These are phyloP conservation scores for Flaveria linearis DNA, from an alignment of 129 eudicot species.

Conservation along the genomic window DNA sequence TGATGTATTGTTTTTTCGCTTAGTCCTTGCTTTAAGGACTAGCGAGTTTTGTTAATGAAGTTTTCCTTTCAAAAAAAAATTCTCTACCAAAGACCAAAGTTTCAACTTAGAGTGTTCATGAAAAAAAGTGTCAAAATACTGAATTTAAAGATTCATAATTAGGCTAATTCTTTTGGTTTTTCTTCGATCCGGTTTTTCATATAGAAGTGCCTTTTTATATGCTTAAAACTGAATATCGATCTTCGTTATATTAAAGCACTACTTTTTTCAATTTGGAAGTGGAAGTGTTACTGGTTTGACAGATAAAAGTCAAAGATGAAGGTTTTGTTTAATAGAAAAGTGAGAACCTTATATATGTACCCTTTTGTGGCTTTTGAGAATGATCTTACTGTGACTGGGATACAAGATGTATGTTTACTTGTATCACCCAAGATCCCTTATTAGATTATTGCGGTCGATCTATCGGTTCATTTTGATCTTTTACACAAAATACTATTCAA, in stretches of 20 bases:
- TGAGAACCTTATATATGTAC: not conserved
- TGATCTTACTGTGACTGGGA: not conserved
- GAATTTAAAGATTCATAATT: not conserved
- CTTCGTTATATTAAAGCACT: not conserved
- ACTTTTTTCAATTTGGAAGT: not conserved
- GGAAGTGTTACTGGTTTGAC: not conserved
- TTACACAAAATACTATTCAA: not conserved
- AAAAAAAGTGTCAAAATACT: constrained; percentile 15
- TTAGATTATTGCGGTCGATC: not conserved
- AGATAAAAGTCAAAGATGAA: constrained; percentile 17
- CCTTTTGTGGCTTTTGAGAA: constrained; percentile 5
- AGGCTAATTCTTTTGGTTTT: not conserved
- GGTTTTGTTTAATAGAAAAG: not conserved
- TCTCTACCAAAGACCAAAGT: constrained; percentile 9
- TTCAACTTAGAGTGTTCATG: constrained; percentile 17
- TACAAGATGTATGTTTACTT: constrained; percentile 5
- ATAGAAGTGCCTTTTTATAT: not conserved
- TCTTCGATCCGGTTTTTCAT: not conserved
- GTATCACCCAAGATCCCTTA: constrained; percentile 16
- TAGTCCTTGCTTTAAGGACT: too few relatives aligned
- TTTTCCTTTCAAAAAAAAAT: too few relatives aligned
- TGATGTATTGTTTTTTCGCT: too few relatives aligned
- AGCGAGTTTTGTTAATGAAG: too few relatives aligned
- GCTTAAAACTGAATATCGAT: not conserved
- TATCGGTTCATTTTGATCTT: too few relatives aligned